phyloP scores from a whole-genome alignment of 2,329 filamentous ascomycete species.

The Chaetomium globosum region DNA sequence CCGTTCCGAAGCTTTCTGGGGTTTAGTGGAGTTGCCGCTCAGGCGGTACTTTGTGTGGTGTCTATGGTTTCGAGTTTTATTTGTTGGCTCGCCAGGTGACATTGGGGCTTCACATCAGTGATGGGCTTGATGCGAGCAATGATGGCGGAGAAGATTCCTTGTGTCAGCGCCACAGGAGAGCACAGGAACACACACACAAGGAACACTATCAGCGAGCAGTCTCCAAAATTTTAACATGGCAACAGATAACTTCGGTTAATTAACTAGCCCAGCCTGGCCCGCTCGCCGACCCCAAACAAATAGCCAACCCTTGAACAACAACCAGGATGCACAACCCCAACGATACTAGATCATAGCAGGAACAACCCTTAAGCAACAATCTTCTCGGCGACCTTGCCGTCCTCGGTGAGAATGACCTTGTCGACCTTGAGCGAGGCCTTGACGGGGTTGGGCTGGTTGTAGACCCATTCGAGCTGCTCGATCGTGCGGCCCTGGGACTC shows the following conservation, averaged over 20 bases:
- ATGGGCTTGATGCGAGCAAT: too few relatives aligned
- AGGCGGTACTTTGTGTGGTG: too few relatives aligned
- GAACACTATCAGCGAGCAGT: neutral
- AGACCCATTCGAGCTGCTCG: conserved; percentile 55
- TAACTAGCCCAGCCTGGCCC: neutral
- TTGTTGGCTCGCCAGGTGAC: neutral
- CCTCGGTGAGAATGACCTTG: conserved; percentile 50
- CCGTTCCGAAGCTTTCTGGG: neutral
- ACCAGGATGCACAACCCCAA: neutral
- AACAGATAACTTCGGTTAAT: neutral
- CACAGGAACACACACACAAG: neutral
- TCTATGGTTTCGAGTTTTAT: too few relatives aligned
- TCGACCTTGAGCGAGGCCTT: conserved; percentile 53
- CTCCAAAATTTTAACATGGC: neutral
- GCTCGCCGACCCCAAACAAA: neutral
- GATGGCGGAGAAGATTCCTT: too few relatives aligned
- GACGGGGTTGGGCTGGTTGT: conserved; percentile 53
- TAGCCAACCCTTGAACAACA: neutral
- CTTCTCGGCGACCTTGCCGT: conserved; percentile 52
- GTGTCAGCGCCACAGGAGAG: too few relatives aligned
- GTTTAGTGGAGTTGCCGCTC: neutral
- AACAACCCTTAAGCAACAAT: conserved; percentile 36
- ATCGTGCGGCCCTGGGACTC: conserved; percentile 54
- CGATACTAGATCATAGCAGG: neutral
- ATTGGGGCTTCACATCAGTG: neutral